Evolutionary conservation across 352 stramenopile genomes (phyloP).

Genomic region (Sclerospora graminicola): DNA sequence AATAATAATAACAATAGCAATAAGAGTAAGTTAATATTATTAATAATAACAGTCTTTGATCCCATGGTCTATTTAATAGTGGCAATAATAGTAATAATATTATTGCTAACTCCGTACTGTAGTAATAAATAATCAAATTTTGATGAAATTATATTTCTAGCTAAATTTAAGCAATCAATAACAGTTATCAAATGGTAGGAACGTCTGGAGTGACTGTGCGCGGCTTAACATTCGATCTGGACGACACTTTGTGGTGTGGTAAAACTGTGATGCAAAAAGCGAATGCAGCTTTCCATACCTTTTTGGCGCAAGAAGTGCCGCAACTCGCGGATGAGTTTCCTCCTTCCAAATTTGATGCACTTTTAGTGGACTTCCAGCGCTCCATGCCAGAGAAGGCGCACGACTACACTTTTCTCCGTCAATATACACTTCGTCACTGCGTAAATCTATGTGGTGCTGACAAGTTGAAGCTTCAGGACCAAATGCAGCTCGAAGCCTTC

Average conservation of each 20-base stretch:
- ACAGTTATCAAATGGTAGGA: too few relatives aligned
- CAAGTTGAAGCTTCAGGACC: constrained; percentile 12
- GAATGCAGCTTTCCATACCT: constrained; percentile 37
- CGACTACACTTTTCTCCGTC: constrained; percentile 62
- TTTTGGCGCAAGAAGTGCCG: constrained; percentile 24
- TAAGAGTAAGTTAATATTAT: too few relatives aligned
- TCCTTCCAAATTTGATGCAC: constrained; percentile 26
- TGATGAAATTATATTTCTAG: too few relatives aligned
- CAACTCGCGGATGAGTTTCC: constrained; percentile 29
- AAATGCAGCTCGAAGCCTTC: constrained; percentile 20
- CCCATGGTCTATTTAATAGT: too few relatives aligned
- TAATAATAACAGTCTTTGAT: too few relatives aligned
- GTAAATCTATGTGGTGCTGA: constrained; percentile 15
- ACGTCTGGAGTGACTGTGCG: constrained; percentile 15
- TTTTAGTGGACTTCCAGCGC: constrained; percentile 32
- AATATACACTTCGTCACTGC: constrained; percentile 44
- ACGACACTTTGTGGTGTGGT: constrained; percentile 71
- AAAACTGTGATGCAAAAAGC: constrained; percentile 38
- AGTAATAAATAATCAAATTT: too few relatives aligned
- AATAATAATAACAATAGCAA: too few relatives aligned
- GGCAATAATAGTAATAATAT: too few relatives aligned
- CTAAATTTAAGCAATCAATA: too few relatives aligned
- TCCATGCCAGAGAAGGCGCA: constrained; percentile 35
- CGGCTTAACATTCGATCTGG: constrained; percentile 68
- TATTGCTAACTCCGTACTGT: too few relatives aligned